A percentile compares a stretch with the other conserved stretches of the same genome.
Evolutionary conservation across 148 eudicot genomes (phyloP).

Genomic region (Spergularia marina): DNA sequence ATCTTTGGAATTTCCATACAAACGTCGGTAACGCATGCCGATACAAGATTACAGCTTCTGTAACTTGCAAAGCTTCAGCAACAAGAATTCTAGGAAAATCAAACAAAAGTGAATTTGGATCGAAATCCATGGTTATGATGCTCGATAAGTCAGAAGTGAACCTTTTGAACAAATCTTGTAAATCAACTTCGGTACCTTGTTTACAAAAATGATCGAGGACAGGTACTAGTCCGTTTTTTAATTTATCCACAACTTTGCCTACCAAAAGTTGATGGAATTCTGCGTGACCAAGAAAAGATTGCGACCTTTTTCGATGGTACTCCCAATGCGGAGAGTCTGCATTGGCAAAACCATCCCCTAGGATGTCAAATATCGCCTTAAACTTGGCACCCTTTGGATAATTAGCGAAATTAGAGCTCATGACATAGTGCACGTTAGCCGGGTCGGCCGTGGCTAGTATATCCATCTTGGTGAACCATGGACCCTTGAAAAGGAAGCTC

Average conservation of each 20-base stretch:
- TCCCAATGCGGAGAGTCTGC: conserved; percentile 39
- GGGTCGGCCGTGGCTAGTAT: conserved; percentile 41
- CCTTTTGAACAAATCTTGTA: conserved; percentile 51
- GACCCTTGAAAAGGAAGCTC: conserved; percentile 42
- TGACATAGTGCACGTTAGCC: conserved; percentile 39
- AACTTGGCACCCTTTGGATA: conserved; percentile 45
- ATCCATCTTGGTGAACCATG: conserved; percentile 46
- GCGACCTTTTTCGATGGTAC: conserved; percentile 26
- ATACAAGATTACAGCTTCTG: conserved; percentile 30
- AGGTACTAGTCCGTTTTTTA: conserved; percentile 35
- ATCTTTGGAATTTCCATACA: conserved; percentile 47
- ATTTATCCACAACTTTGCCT: conserved; percentile 21
- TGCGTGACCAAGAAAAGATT: conserved; percentile 22
- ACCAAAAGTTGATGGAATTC: conserved; percentile 28
- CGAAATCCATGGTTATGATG: conserved; percentile 35
- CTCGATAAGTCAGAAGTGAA: conserved; percentile 39
- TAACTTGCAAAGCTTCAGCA: conserved; percentile 35
- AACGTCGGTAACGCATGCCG: conserved; percentile 37
- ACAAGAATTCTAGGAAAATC: conserved; percentile 30
- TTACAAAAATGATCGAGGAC: conserved; percentile 30
- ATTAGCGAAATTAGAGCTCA: conserved; percentile 44
- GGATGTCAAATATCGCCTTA: conserved; percentile 37
- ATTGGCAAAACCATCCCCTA: conserved; percentile 60
- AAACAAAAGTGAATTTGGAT: conserved; percentile 36
- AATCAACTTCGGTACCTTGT: conserved; percentile 33